Percentiles rank a stretch among this genome's conserved stretches.
These are phyloP conservation scores for Dothideomycetidae sp. DNA, from an alignment of 2,329 filamentous ascomycete genomes.

Conservation along the genomic window DNA sequence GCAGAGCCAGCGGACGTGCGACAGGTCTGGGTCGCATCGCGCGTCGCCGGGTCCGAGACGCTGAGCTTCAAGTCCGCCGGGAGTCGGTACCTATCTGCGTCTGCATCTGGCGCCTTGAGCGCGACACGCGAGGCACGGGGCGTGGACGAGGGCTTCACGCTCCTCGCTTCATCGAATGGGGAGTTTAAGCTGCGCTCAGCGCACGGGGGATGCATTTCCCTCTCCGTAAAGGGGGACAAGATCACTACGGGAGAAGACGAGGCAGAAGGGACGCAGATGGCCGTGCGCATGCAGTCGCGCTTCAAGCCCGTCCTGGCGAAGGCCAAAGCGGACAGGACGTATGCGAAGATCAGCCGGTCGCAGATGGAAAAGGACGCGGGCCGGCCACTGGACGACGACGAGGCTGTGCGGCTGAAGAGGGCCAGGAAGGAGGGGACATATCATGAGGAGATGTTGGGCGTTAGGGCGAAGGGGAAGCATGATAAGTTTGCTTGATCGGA, in stretches of 20 bases:
- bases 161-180: constrained; percentile 34
- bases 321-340: constrained; percentile 67
- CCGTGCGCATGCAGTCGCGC: constrained; percentile 82
- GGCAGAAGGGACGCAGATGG: constrained; percentile 61
- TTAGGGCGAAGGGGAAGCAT: constrained; percentile 86
- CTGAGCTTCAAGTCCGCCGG: constrained; percentile 84
- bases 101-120: constrained; percentile 64
- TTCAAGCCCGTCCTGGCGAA: constrained; percentile 78
- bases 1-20: constrained; percentile 92
- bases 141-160: constrained; percentile 64
- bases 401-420: constrained; percentile 69
- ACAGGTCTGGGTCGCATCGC: constrained; percentile 87
- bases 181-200: constrained; percentile 59
- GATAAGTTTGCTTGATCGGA: constrained; percentile 52
- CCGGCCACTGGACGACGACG: constrained; percentile 63
- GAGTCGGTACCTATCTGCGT: constrained; percentile 76
- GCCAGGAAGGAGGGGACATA: constrained; percentile 79
- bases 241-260: constrained; percentile 30
- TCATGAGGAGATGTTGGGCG: constrained; percentile 69
- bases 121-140: constrained; percentile 72
- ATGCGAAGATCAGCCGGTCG: constrained; percentile 70
- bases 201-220: constrained; percentile 54
- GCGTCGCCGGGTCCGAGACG: constrained; percentile 61
- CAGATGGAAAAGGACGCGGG: constrained; percentile 74
- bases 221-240: constrained; percentile 30